Base-by-base conservation (phyloP, 495 filamentous ascomycete genomes). In the Aspergillus asperescens region DNA sequence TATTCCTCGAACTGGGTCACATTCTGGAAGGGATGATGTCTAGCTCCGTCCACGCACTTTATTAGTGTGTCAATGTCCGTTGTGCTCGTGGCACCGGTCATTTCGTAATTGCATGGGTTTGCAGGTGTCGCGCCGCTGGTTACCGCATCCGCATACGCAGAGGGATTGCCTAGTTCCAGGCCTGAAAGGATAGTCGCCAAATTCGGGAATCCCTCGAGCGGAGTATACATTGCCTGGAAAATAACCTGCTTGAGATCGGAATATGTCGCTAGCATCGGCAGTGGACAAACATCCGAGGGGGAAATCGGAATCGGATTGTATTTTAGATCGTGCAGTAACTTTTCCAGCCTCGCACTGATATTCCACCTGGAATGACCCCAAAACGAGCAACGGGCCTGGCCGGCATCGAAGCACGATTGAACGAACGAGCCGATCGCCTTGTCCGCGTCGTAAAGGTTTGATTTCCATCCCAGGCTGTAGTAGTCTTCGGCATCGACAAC, bases 401-500 rank as follows among this genome's bases (percentile, higher is more conserved):
- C 71, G 9, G 61, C 77, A 2, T 55, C 56, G 61, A 66, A 59
- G 47, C 79, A 82, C 10, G 60, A 65, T 16, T 63, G 13, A 5
- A 27, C 16, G 56, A 80, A 73, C 7, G 51, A 50, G 9, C 62
- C 57, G 13, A 76, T 31, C 3, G 67, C 61, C 7, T 59, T 52
- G 29, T 79, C 71, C 0, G 69, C 59, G 37, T 80, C 73, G 34
- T 61, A 55, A 3, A 76, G 57, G 48, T 72, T 76, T 7, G 49
- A 64, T 10, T 57, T 43, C 69, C 72, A 75, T 5, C 48, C 43
- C 49, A 70, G 50, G 7, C 39, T 23, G 54, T 64, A 63, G 53
- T 68, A 63, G 43, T 77, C 68, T 18, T 61, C 55, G 29, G 56
- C 67, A 54, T 85, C 58, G 6, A 72, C 60, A 8, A 77, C 75